Conservation (phyloP, 345 rosid species). For the Brassica cretica region DNA sequence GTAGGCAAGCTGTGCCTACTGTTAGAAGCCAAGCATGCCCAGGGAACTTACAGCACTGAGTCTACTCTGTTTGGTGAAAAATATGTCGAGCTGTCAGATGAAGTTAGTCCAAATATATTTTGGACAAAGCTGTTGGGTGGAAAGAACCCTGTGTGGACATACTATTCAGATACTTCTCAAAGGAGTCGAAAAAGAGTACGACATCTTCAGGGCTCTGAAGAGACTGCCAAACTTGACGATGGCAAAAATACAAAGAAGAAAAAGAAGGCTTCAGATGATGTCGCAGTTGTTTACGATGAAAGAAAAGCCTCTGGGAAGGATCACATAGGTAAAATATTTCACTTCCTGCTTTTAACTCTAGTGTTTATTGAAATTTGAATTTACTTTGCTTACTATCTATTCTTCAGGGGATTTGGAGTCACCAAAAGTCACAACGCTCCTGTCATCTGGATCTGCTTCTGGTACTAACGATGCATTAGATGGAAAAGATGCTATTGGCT, state of each 20-base stretch:
- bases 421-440: slow-evolving; percentile 33
- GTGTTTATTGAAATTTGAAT: slow-evolving; percentile 8
- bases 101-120: slow-evolving; percentile 57
- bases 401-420: slow-evolving; percentile 51
- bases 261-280: slow-evolving; percentile 44
- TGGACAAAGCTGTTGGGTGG: slow-evolving; percentile 71
- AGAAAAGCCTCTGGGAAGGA: slow-evolving; percentile 28
- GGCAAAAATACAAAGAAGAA: slow-evolving; percentile 54
- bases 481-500: slow-evolving; percentile 20
- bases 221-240: slow-evolving; percentile 36
- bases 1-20: slow-evolving; percentile 45
- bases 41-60: slow-evolving; percentile 51
- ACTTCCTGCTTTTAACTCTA: slow-evolving; percentile 10
- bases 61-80: slow-evolving; percentile 60
- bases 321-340: slow-evolving; percentile 49
- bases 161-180: slow-evolving; percentile 50
- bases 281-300: slow-evolving; percentile 19
- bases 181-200: slow-evolving; percentile 69
- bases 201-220: slow-evolving; percentile 36
- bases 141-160: slow-evolving; percentile 71
- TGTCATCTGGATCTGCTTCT: slow-evolving; percentile 18
- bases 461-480: slow-evolving; percentile 12
- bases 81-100: slow-evolving; percentile 48
- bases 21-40: slow-evolving; percentile 57
- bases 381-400: slow-evolving; percentile 28